phyloP scores from a whole-genome alignment of 176 grass and related monocot species.

The Avena atlantica region DNA sequence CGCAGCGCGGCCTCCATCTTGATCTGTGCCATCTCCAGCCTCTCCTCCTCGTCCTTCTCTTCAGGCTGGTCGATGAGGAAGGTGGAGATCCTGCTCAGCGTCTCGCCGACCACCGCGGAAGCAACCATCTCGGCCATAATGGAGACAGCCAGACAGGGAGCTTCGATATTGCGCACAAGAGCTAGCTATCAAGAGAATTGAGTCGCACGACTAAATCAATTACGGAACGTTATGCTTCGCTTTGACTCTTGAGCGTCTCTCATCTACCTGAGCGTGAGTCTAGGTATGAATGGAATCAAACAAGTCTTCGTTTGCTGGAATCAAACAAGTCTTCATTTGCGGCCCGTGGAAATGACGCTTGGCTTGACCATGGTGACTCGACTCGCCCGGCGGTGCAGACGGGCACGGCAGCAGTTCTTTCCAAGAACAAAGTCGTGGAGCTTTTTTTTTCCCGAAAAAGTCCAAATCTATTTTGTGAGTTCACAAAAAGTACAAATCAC shows the following conservation, averaged over 20 bases:
- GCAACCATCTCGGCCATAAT: conserved; percentile 12
- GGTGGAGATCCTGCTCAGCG: not conserved
- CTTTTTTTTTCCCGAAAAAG: no score
- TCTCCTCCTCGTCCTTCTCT: conserved; percentile 1
- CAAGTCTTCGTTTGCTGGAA: not conserved
- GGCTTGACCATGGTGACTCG: no score
- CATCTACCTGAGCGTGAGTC: not conserved
- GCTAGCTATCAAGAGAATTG: not conserved
- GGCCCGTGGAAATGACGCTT: no score
- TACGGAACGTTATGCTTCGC: not conserved
- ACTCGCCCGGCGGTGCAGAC: no score
- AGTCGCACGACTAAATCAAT: no score
- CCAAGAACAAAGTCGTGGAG: no score
- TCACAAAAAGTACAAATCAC: no score
- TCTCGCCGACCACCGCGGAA: not conserved
- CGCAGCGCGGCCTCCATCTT: conserved; percentile 20
- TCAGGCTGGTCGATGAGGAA: not conserved
- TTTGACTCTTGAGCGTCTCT: not conserved
- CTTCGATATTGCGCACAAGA: not conserved
- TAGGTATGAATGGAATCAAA: not conserved
- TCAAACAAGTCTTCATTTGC: not conserved
- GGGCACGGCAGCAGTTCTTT: no score
- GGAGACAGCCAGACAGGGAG: not conserved
- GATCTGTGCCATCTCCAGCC: conserved; percentile 24
- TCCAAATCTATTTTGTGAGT: no score